These are phyloP conservation scores for Monocercomonoides exilis DNA, from an alignment of 78 protist genomes.

Conservation along the genomic window DNA sequence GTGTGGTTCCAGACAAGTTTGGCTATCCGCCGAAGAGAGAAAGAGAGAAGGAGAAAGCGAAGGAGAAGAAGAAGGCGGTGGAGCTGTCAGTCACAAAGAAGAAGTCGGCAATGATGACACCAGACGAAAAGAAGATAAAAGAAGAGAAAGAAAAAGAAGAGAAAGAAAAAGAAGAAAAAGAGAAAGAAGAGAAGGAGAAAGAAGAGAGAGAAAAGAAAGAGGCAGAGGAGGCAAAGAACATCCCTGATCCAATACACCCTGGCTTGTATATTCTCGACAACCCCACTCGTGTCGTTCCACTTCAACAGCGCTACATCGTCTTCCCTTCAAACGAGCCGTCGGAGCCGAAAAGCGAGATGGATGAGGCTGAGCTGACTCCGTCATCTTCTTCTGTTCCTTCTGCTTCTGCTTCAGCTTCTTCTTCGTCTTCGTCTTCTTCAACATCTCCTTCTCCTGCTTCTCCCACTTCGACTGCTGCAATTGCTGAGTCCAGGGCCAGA, in stretches of 20 bases:
- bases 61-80: slow-evolving; percentile 35
- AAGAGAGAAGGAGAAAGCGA: slow-evolving; percentile 24
- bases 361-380: too few relatives aligned
- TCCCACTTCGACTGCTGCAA: too few relatives aligned
- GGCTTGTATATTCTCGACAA: background rate
- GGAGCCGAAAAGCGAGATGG: slow-evolving; percentile 1
- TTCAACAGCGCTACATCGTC: background rate
- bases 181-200: slow-evolving; percentile 41
- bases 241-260: background rate
- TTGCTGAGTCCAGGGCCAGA: too few relatives aligned
- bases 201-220: slow-evolving; percentile 3
- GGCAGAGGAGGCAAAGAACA: background rate
- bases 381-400: too few relatives aligned
- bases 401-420: too few relatives aligned
- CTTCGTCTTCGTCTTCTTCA: too few relatives aligned
- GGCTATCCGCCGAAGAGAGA: slow-evolving; percentile 70
- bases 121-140: background rate
- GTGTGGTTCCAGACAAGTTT: slow-evolving; percentile 56
- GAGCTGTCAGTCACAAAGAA: slow-evolving; percentile 20
- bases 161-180: slow-evolving; percentile 27
- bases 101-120: slow-evolving; percentile 1
- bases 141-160: slow-evolving; percentile 21
- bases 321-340: background rate
- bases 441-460: too few relatives aligned
- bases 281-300: background rate